phyloP scores from a whole-genome alignment of 2,329 filamentous ascomycete genomes.

The Dothideomycetidae sp. region DNA sequence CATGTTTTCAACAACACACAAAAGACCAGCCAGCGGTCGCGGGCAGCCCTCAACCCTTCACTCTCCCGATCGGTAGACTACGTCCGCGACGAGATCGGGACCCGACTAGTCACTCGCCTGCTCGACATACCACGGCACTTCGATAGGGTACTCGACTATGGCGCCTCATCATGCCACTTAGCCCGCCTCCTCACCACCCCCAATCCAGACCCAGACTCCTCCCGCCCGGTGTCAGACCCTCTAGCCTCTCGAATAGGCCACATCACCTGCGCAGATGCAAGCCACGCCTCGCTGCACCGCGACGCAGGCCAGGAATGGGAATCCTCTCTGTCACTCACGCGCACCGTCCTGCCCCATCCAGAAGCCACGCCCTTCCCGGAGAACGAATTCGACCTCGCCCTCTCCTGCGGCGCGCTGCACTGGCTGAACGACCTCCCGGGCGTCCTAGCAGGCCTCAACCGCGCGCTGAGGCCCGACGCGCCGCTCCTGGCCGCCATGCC shows the following conservation, averaged over 20 bases:
- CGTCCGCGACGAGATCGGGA: constrained; percentile 80
- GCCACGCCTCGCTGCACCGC: constrained; percentile 60
- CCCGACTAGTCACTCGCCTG: constrained; percentile 68
- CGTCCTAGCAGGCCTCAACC: constrained; percentile 70
- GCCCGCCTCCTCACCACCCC: constrained; percentile 57
- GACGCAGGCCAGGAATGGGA: constrained; percentile 48
- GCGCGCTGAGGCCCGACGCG: constrained; percentile 72
- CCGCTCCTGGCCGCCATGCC: constrained; percentile 95
- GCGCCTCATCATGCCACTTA: constrained; percentile 91
- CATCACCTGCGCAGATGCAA: constrained; percentile 71
- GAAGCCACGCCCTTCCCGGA: constrained; percentile 63
- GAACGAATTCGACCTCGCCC: constrained; percentile 71
- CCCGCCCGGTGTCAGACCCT: constrained; percentile 46
- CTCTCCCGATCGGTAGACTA: constrained; percentile 75
- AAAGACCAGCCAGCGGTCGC: constrained; percentile 86
- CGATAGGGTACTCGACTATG: constrained; percentile 73
- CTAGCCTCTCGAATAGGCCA: constrained; percentile 57
- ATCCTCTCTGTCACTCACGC: constrained; percentile 49
- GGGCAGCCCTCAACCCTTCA: constrained; percentile 57
- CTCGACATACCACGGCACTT: constrained; percentile 88
- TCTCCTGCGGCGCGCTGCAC: constrained; percentile 81
- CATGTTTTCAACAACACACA: constrained; percentile 81
- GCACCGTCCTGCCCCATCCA: constrained; percentile 59
- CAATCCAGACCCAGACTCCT: constrained; percentile 50
- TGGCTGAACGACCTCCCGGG: constrained; percentile 96